Base-by-base conservation (phyloP, 1,139 yeast genomes). In the Lodderomyces pseudojiufengensis region DNA sequence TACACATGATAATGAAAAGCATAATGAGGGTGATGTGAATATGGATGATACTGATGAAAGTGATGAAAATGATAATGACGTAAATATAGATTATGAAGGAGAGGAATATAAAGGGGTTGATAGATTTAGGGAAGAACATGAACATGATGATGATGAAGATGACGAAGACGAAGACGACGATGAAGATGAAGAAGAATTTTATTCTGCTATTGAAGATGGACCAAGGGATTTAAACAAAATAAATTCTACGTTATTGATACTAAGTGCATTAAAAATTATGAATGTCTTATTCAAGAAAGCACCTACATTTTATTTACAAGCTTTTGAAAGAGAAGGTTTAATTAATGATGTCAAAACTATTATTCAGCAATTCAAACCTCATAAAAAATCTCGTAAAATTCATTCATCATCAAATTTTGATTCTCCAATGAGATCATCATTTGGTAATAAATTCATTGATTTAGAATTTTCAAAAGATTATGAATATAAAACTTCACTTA, bases 291-390 rank as follows among this genome's bases (percentile, higher is more conserved):
- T 84, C 15, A 55, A 56, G 4, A 69, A 70, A 39, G 61, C 73
- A 9, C 74, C 81, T 1, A 58, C 56, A 2, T 44, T 57, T 1
- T 78, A 73, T 36, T 52, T 78, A 9, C 51, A 59, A 0, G 67
- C 68, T 5, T 78, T 87, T 43, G 84, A 76, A 47, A 72, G 85
- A 40, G 94, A 87, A 48, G 96, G 96, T 0, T 59, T 84, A 16
- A 61, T 84, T 9, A 64, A 71, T 12, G 90, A 84, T 49, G 61
- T 75, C 14, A 11, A 14, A 4, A 13, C 23, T 4, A 27, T 32
- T 14, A 3, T 48, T 51, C 9, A 41, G 42, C 1, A 52, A 57
- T n/a, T 39, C 58, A 14, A 41, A 51, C 9, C 39, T 40, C 22
- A 42, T 54, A 16, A 44, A 33, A 31, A 37, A 37, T 8, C 34